phyloP scores from a whole-genome alignment of 345 rosid species.

The Hibiscus syriacus region DNA sequence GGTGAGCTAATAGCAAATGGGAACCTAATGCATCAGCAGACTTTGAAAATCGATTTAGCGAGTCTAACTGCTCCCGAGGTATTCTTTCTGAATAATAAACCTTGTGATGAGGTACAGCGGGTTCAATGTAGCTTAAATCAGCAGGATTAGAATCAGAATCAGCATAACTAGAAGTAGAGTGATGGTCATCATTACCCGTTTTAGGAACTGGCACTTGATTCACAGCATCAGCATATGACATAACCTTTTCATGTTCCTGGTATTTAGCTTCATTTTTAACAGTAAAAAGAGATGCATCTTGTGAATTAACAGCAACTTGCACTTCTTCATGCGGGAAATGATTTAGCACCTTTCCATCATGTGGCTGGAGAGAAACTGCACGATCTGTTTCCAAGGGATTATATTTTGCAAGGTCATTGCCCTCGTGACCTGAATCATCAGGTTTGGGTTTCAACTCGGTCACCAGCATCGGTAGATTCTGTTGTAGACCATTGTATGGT shows the following conservation, averaged over 20 bases:
- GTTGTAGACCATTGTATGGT: constrained; percentile 26
- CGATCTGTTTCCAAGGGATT: constrained; percentile 20
- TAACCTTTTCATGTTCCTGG: constrained; percentile 29
- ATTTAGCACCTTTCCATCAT: constrained; percentile 31
- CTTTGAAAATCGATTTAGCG: constrained; percentile 61
- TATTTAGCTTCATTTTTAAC: constrained; percentile 21
- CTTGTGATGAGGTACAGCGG: constrained; percentile 41
- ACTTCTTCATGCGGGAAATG: constrained; percentile 29
- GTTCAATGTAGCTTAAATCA: constrained; percentile 45
- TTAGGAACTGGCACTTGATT: constrained; percentile 32
- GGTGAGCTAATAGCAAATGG: constrained; percentile 49
- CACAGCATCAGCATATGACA: constrained; percentile 37
- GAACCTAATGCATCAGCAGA: constrained; percentile 66
- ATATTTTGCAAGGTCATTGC: constrained; percentile 25
- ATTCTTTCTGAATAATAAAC: constrained; percentile 65
- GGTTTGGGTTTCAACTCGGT: constrained; percentile 31
- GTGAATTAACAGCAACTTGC: constrained; percentile 21
- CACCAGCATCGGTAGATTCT: constrained; percentile 24
- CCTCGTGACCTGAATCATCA: constrained; percentile 30
- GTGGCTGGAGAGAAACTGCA: constrained; percentile 24
- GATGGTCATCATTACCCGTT: constrained; percentile 36
- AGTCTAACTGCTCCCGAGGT: constrained; percentile 59
- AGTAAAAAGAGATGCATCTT: constrained; percentile 27
- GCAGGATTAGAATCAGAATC: constrained; percentile 45
- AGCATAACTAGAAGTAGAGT: constrained; percentile 27